Base-by-base conservation (phyloP, 2,329 filamentous ascomycete species). In the Colletotrichum musae region DNA sequence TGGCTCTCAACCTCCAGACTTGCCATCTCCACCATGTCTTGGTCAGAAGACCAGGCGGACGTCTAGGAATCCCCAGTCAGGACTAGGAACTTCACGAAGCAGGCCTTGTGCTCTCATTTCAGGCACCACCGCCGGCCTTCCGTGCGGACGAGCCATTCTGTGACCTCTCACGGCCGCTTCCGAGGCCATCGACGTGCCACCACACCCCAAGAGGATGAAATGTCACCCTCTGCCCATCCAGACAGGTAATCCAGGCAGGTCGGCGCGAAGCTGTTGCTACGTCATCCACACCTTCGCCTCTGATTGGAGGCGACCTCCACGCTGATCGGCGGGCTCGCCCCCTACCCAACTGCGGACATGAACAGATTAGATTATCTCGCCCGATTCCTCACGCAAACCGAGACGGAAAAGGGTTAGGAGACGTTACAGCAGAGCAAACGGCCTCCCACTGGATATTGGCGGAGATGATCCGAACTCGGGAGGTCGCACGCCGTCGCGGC, bases 361-460 rank as follows among this genome's bases (percentile, higher is more conserved):
- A 68, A 47, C 58, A 58, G 21, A 68, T 68, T 28, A 45, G 53
- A 58, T 63, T 26, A 58, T 68, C 59, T n/a, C 26, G 36, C 21
- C 36, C 24, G 18, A 10, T 24, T 7, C 18, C 45, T 24, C 45
- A 10, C 15, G 15, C 16, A 18, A 10, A 10, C 6, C 16, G 6
- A 10, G 9, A 48, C 45, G n/a, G n/a, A n/a, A 24, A 48, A 10
- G 47, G 24, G 39, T 47, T 48, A 21, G 43, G 24, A 57, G 36
- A 43, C 28, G 28, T 32, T 32, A 13, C 16, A 43, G 16, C 21
- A 12, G 12, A 10, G 21, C 45, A 45, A 45, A 45, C 24, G 13
- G 26, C 48, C 18, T 26, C 18, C 41, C 45, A 48, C 57, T 43
- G 26, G 28, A 32, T 9, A 32, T 32, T 32, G 28, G 51, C 50